These are phyloP conservation scores for Umbellularia californica DNA, from an alignment of 164 flowering plant species.

Conservation along the genomic window DNA sequence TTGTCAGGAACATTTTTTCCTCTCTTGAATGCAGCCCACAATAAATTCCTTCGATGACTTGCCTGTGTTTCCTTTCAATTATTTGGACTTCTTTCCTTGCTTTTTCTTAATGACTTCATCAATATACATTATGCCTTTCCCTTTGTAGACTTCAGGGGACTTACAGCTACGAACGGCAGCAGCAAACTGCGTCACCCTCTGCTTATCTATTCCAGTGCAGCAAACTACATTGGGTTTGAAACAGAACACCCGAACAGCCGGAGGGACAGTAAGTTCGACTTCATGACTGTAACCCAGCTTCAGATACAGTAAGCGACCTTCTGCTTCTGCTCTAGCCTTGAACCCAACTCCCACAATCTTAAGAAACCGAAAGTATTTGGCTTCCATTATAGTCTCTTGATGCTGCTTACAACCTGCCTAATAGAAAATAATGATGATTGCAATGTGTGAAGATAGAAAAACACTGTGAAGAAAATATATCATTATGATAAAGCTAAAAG, in stretches of 20 bases:
- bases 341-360: slow-evolving; percentile 90
- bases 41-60: not conserved
- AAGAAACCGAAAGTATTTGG: slow-evolving; percentile 75
- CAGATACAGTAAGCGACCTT: slow-evolving; percentile 68
- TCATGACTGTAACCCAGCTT: slow-evolving; percentile 91
- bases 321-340: slow-evolving; percentile 89
- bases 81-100: slow-evolving; percentile 81
- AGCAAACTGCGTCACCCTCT: slow-evolving; percentile 81
- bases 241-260: slow-evolving; percentile 90
- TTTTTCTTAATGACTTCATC: slow-evolving; percentile 86
- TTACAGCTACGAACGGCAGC: slow-evolving; percentile 77
- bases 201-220: slow-evolving; percentile 80
- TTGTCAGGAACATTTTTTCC: not conserved
- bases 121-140: slow-evolving; percentile 81
- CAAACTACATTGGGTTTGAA: slow-evolving; percentile 69
- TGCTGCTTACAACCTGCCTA: not conserved
- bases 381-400: slow-evolving; percentile 41
- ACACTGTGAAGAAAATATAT: not conserved
- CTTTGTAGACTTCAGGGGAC: slow-evolving; percentile 90
- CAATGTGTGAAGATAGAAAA: not conserved
- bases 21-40: not conserved
- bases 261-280: slow-evolving; percentile 84
- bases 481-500: not conserved
- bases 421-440: not conserved
- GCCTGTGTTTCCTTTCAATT: slow-evolving; percentile 1